Base-by-base conservation (phyloP, 2,329 filamentous ascomycete genomes). In the Aspergillus novofumigatus region DNA sequence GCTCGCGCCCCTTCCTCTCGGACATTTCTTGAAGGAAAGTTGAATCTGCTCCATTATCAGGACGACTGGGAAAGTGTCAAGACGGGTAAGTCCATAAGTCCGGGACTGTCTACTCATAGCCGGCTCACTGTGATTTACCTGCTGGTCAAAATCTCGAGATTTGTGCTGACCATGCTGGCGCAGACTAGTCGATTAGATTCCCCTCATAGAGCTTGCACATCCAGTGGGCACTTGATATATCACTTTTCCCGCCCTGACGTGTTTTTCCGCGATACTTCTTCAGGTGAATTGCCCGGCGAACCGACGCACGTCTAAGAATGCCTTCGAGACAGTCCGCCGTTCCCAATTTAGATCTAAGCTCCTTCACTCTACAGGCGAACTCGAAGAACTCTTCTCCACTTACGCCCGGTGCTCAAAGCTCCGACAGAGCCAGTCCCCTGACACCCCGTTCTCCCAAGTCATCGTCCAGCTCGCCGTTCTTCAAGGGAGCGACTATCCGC, bases 401-500 rank as follows among this genome's bases (percentile, higher is more conserved):
- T 48, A 69, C 71, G 17, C 71, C 72, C 42, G 68, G 69, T 60
- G 69, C 62, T 49, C 68, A 70, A 58, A 75, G 71, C 54, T 70
- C 72, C 20, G 71, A 73, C 47, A 67, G 69, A 6, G 66, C 63
- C 23, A 72, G 69, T 60, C 70, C 72, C 56, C 60, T 74, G 57
- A 72, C 72, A 51, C 72, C 73, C 47, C 71, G 68, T 56, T 75
- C 73, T 47, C 72, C 72, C 41, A 74, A 72, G 57, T 74, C 72
- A 26, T 62, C 67, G 8, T 72, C 73, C 7, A 72, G 70, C 51
- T 75, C 72, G 11, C 70, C 72, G 20, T 68, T 71, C 48, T 62
- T 71, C 62, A 74, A 73, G 53, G 72, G 71, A 26, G 62, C 72
- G 48, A 76, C 74, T 6, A 77, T 77, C 59, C 73, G 75, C 47